Conservation (phyloP, 2,329 filamentous ascomycete species). For the Fusarium odoratissimum region DNA sequence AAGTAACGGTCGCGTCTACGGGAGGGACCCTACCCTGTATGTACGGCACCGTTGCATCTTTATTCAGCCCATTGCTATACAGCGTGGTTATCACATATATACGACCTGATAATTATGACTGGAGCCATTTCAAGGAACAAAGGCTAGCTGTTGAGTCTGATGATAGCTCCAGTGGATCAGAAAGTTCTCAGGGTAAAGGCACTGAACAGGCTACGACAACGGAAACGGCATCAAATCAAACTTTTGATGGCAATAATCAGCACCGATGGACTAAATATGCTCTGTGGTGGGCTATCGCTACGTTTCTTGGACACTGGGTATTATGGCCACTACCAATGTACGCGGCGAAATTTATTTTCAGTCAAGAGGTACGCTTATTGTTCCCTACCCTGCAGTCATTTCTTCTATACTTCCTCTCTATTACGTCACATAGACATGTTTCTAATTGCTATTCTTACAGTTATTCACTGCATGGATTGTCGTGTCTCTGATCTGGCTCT, state of each 20-base stretch:
- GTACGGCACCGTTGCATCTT: neutral
- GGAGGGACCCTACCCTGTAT: neutral
- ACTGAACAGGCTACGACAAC: accelerated
- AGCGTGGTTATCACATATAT: neutral
- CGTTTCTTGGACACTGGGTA: neutral
- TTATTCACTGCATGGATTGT: neutral
- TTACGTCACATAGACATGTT: neutral
- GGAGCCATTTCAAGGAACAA: neutral
- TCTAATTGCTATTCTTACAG: neutral
- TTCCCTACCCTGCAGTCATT: neutral
- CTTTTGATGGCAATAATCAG: accelerated
- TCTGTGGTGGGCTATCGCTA: accelerated
- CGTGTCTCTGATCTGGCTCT: neutral
- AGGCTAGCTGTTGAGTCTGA: neutral
- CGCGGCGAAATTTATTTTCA: neutral
- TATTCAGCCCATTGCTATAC: neutral
- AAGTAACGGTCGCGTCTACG: neutral
- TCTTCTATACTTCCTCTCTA: too few relatives aligned
- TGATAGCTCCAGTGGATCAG: accelerated
- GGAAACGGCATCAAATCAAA: neutral
- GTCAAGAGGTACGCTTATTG: neutral
- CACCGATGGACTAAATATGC: neutral
- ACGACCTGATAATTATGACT: neutral
- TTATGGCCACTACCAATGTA: neutral
- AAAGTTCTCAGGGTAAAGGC: accelerated